Base-by-base conservation (phyloP, 1,139 yeast species). In the Candida mesenterica region DNA sequence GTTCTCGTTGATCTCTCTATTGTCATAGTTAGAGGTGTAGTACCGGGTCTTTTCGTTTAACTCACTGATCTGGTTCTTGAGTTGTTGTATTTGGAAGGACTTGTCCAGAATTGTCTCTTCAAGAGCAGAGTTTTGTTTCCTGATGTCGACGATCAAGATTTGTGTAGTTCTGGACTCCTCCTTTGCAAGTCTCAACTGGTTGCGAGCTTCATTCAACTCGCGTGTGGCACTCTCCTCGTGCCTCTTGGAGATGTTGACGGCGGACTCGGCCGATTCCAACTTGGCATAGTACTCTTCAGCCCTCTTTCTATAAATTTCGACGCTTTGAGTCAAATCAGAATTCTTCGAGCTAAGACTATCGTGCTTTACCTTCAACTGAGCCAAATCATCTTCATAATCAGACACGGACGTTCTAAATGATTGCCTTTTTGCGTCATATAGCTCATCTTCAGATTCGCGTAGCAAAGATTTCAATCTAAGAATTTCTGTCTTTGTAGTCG, bases 261-360 rank as follows among this genome's bases (percentile, higher is more conserved):
- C 83, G 33, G 82, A 71, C 51, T 90, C 96, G 1, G 95, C 92
- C 40, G 78, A 73, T 50, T 88, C 95, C 24, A 89, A 65, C 48
- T 86, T 85, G 41, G 72, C 69, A 49, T 75, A 79, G 51, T 87
- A 85, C 45, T 83, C 87, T 31, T 86, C 92, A 12, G 95, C 79
- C 40, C 96, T 73, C 27, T 68, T 62, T 51, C 79, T 83, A 58
- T 84, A 88, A 25, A 85, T 64, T 22, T 75, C 78, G 28, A 83
- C 62, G 27, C 77, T 68, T 31, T 74, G 71, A 1, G 62, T 56
- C 23, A 84, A 58, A 16, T 84, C 87, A 2, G 49, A 44, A 43
- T 75, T 77, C 41, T 75, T 75, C n/a, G 68, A 52, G 16, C 59
- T 58, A 28, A 79, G 57, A 2, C 79, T 71, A 37, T 81, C 82